A percentile compares a stretch with the other conserved stretches of the same genome.
phyloP scores from a whole-genome alignment of 805 yeast genomes.

The Candida silvicultrix region DNA sequence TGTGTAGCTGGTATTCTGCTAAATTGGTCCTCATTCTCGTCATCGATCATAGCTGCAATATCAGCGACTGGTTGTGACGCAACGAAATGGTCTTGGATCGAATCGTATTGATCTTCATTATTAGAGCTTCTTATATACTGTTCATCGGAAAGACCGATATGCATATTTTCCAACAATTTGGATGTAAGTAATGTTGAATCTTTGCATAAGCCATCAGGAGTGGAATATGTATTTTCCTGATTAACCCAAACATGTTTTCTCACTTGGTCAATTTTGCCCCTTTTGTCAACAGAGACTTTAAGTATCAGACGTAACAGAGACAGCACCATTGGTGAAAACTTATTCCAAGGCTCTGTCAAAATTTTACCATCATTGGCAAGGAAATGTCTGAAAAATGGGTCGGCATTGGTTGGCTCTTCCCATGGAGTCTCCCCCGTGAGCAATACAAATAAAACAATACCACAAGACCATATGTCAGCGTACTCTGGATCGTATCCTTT shows the following conservation, averaged over 20 bases:
- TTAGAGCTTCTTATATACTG: conserved; percentile 27
- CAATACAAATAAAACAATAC: conserved; percentile 55
- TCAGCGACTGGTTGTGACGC: conserved; percentile 44
- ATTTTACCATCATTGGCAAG: conserved; percentile 40
- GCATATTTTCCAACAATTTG: conserved; percentile 43
- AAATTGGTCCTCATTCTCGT: conserved; percentile 19
- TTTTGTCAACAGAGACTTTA: conserved; percentile 38
- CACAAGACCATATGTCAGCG: conserved; percentile 68
- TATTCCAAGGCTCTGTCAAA: conserved; percentile 47
- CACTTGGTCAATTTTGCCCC: conserved; percentile 37
- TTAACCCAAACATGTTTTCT: conserved; percentile 52
- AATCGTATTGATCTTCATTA: conserved; percentile 14
- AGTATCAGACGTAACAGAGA: conserved; percentile 48
- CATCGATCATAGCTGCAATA: conserved; percentile 36
- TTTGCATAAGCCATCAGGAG: conserved; percentile 42
- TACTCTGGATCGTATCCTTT: conserved; percentile 49
- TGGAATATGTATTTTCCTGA: conserved; percentile 35
- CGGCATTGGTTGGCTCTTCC: conserved; percentile 55
- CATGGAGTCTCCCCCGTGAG: conserved; percentile 66
- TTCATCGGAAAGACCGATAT: conserved; percentile 46
- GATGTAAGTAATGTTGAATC: conserved; percentile 48
- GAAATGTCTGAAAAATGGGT: conserved; percentile 39
- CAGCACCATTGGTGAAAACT: conserved; percentile 39
- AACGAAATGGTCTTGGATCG: conserved; percentile 18
- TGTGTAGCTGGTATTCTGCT: conserved; percentile 32